phyloP scores from a whole-genome alignment of 1,284 basidiomycete genomes.

The Cryptococcus sp. region DNA sequence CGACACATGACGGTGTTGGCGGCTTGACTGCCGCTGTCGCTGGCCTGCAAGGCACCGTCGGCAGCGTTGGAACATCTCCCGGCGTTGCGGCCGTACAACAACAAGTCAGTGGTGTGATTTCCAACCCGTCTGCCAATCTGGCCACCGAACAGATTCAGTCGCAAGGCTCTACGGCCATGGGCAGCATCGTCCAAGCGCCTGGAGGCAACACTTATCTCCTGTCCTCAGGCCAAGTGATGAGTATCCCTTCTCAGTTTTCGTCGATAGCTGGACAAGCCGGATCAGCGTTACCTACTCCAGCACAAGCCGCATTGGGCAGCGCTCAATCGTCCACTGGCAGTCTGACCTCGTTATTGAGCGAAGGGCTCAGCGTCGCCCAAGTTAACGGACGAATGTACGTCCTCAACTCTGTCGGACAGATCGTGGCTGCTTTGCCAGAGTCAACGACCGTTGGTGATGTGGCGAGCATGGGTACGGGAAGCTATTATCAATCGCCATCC shows the following conservation, averaged over 20 bases:
- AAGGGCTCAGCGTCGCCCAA: background rate
- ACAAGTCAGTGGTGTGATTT: background rate
- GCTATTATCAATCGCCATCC: no score
- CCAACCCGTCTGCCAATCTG: no score
- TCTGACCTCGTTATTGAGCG: no score
- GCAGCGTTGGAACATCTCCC: no score
- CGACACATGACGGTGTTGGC: background rate
- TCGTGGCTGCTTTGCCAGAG: background rate
- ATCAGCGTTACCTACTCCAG: no score
- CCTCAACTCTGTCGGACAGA: background rate
- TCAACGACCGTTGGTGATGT: no score
- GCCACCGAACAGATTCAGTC: background rate
- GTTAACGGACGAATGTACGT: background rate
- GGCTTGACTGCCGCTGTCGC: background rate
- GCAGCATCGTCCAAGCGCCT: conserved; percentile 3
- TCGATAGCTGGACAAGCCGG: no score
- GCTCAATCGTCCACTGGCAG: no score
- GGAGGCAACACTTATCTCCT: conserved; percentile 12
- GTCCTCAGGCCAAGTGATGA: conserved; percentile 12
- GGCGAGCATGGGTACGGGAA: no score
- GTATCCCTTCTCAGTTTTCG: conserved; percentile 5
- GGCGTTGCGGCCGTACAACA: no score
- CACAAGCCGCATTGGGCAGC: no score
- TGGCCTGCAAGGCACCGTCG: background rate
- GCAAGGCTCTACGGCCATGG: background rate